Base-by-base conservation (phyloP, 2,329 filamentous ascomycete species). In the Penicillium hesseltinei region DNA sequence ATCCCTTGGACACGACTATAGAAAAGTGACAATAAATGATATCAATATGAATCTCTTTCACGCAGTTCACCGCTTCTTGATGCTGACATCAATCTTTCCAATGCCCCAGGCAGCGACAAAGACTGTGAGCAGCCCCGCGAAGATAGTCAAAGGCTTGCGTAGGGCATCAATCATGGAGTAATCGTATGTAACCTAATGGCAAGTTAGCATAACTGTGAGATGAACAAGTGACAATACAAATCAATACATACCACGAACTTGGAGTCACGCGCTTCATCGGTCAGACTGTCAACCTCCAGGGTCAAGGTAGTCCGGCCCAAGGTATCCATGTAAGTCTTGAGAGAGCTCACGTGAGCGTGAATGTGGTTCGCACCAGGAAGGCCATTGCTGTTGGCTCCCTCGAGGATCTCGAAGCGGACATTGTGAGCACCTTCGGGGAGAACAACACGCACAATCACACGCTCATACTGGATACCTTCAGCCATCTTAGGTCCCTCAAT, bases 301-400 rank as follows among this genome's bases (percentile, higher is more conserved):
- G 84, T 88, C 59, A 99, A 81, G 0, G 88, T 84, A 0, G 93
- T 95, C 62, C 94, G 90, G 60, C 94, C 94, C 33, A 93, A 69
- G 0, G 94, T 97, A 75, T 99, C 94, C 78, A 99, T 89, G 77
- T 92, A 99, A 0, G 92, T 97, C 75, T 87, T 88, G 78, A 94
- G 85, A n/a, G 88, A 77, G 62, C 82, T 84, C 21, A 81, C 77
- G n/a, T 78, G 75, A 60, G 85, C 83, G 48, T 82, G 80, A 48
- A 85, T 80, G 51, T 71, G 64, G 59, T 66, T 71, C 10, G 65
- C 56, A 55, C 94, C 73, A 1, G 92, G 92, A 33, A 96, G 81
- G 5, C 84, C 83, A 52, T 91, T 91, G 63, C 67, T 71, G 39
- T 65, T 56, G 62, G 84, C 81, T 70, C 88, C 92, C 72, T 89